Evolutionary conservation across 31 red algal species (phyloP), one percentile per base, ranked within the genome.

Genomic region (Asparagopsis taxiformis): DNA sequence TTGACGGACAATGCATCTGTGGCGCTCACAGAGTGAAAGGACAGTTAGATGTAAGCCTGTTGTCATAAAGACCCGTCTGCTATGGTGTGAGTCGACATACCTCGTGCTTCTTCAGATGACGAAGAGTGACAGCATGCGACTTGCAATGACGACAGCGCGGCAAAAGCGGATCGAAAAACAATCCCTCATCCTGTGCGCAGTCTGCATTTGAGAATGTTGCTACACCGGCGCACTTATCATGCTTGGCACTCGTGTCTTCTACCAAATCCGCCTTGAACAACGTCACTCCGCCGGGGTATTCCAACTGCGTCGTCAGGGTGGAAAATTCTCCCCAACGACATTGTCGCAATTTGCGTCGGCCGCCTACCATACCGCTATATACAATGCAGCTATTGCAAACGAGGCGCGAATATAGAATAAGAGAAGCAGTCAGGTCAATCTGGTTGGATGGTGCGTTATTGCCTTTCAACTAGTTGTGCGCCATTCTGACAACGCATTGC

Each of bases 21-120:
- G 31, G 51, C 32, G 16, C n/a, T n/a, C n/a, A n/a, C n/a, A n/a
- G n/a, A n/a, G n/a, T n/a, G n/a, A n/a, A n/a, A n/a, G n/a, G n/a
- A n/a, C n/a, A n/a, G n/a, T n/a, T n/a, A n/a, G n/a, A n/a, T n/a
- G n/a, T n/a, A n/a, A n/a, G n/a, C n/a, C n/a, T n/a, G n/a, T n/a
- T n/a, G n/a, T n/a, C n/a, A n/a, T n/a, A n/a, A n/a, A n/a, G n/a
- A n/a, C n/a, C n/a, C n/a, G n/a, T n/a, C n/a, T n/a, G n/a, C n/a
- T n/a, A n/a, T n/a, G n/a, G n/a, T n/a, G n/a, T n/a, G 36, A 3
- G 15, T 28, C 31, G 62, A 59, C 62, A 0, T 61, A 74, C 70
- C 50, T 74, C 70, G 31, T 74, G 70, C 59, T 74, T 74, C 70
- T 37, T 74, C 17, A 74, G 54, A 46, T 74, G 57, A 19, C 70